A percentile compares a stretch with the other conserved stretches of the same genome.
These are phyloP conservation scores for Setaria viridis DNA, from an alignment of 202 grass and related monocot species.

Conservation along the genomic window DNA sequence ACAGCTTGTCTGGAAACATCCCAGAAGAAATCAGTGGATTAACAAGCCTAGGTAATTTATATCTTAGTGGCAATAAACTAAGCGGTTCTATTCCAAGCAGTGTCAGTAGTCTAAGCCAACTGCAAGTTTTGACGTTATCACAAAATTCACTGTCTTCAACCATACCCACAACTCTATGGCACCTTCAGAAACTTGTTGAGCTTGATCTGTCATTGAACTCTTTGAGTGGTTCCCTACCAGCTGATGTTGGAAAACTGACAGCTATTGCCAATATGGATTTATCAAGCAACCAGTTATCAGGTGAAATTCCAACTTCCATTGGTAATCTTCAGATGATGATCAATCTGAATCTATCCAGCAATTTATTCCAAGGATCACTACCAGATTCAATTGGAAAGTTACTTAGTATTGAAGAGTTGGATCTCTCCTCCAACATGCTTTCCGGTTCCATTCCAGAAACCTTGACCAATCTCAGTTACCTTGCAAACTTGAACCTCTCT, in stretches of 20 bases:
- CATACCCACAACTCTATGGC: conserved; percentile 58
- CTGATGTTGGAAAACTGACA: conserved; percentile 34
- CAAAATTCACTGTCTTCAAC: conserved; percentile 61
- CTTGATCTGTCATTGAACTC: conserved; percentile 77
- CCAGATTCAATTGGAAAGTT: conserved; percentile 52
- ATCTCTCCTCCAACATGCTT: conserved; percentile 58
- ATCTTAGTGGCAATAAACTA: conserved; percentile 49
- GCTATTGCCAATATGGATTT: conserved; percentile 37
- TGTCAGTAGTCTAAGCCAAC: conserved; percentile 44
- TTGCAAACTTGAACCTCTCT: conserved; percentile 60
- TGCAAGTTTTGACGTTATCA: conserved; percentile 56
- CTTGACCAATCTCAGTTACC: conserved; percentile 53
- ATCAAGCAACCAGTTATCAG: conserved; percentile 48
- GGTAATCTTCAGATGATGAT: conserved; percentile 53
- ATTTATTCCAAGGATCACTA: conserved; percentile 60
- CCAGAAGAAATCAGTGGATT: conserved; percentile 42
- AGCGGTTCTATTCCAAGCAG: conserved; percentile 53
- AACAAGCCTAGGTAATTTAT: background rate
- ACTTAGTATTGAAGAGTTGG: conserved; percentile 46
- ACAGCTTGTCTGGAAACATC: conserved; percentile 53
- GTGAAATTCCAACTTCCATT: conserved; percentile 52
- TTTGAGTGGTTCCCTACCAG: conserved; percentile 55
- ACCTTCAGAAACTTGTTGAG: conserved; percentile 57
- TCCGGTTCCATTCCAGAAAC: conserved; percentile 51
- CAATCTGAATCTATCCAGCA: conserved; percentile 50